Conservation (phyloP, 306 rosid genomes). For the Crataegus laevigata region DNA sequence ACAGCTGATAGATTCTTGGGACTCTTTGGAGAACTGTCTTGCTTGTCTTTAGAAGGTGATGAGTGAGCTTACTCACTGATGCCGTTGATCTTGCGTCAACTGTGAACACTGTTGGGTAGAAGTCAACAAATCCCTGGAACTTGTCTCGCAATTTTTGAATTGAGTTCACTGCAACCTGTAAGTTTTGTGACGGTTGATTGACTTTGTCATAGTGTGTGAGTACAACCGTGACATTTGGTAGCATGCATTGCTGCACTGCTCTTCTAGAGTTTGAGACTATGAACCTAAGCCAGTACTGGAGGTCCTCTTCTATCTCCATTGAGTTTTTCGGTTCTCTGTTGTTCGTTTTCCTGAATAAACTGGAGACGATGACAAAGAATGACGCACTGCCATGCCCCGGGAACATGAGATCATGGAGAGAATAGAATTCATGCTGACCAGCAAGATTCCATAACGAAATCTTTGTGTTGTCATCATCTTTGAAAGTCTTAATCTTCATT, state of each 20-base stretch:
- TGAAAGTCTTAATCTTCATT: slow-evolving; percentile 76
- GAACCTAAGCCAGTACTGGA: slow-evolving; percentile 94
- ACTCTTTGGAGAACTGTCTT: slow-evolving; percentile 83
- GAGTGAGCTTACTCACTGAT: slow-evolving; percentile 74
- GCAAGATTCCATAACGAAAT: slow-evolving; percentile 91
- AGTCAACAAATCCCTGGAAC: slow-evolving; percentile 86
- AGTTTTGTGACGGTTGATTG: slow-evolving; percentile 57
- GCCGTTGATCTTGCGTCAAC: slow-evolving; percentile 91
- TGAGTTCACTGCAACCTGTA: slow-evolving; percentile 54
- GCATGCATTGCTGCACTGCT: slow-evolving; percentile 78
- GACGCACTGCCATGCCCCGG: slow-evolving; percentile 95
- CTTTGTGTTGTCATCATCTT: slow-evolving; percentile 72
- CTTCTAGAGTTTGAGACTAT: slow-evolving; percentile 80
- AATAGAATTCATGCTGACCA: slow-evolving; percentile 81
- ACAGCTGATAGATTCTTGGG: slow-evolving; percentile 82
- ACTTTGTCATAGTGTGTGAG: slow-evolving; percentile 81
- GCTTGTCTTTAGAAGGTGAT: slow-evolving; percentile 63
- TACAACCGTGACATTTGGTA: slow-evolving; percentile 78
- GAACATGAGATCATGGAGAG: slow-evolving; percentile 95
- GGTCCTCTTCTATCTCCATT: slow-evolving; percentile 80
- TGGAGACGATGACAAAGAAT: slow-evolving; percentile 56
- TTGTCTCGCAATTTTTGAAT: slow-evolving; percentile 74
- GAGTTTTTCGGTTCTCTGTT: slow-evolving; percentile 69
- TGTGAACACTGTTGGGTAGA: slow-evolving; percentile 79
- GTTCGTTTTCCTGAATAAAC: slow-evolving; percentile 69